These are phyloP conservation scores for Elsinoe perseae DNA, from an alignment of 2,329 filamentous ascomycete species.

Conservation along the genomic window DNA sequence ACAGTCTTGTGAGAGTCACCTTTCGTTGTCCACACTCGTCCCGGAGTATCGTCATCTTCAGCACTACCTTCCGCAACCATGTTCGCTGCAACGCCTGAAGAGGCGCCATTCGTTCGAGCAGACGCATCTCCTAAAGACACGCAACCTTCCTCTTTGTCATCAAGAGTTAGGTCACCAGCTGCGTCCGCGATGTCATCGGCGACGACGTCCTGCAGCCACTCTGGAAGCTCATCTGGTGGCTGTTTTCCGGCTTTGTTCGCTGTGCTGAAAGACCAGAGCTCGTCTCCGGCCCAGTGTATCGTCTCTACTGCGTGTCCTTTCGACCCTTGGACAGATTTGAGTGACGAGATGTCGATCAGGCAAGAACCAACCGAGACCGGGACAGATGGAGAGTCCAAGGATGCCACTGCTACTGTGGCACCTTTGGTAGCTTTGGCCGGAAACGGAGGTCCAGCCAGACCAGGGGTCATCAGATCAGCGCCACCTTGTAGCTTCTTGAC, in stretches of 20 bases:
- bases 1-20: conserved; percentile 31
- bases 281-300: conserved; percentile 61
- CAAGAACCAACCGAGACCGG: conserved; percentile 59
- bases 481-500: conserved; percentile 57
- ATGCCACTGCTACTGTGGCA: conserved; percentile 56
- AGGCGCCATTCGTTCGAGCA: neutral
- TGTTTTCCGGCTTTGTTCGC: conserved; percentile 45
- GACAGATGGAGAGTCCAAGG: conserved; percentile 51
- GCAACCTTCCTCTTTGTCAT: conserved; percentile 41
- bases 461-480: conserved; percentile 62
- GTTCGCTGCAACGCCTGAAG: neutral
- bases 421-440: conserved; percentile 51
- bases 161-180: conserved; percentile 37
- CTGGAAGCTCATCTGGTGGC: conserved; percentile 47
- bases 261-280: conserved; percentile 58
- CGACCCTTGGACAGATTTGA: conserved; percentile 50
- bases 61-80: conserved; percentile 21
- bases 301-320: conserved; percentile 59
- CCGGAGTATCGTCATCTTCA: conserved; percentile 32
- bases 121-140: conserved; percentile 31
- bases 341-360: conserved; percentile 51
- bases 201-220: conserved; percentile 36
- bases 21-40: conserved; percentile 50
- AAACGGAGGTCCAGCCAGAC: conserved; percentile 57
- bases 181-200: conserved; percentile 33